phyloP scores from a whole-genome alignment of 2,329 filamentous ascomycete species.

The Eutypa lata region DNA sequence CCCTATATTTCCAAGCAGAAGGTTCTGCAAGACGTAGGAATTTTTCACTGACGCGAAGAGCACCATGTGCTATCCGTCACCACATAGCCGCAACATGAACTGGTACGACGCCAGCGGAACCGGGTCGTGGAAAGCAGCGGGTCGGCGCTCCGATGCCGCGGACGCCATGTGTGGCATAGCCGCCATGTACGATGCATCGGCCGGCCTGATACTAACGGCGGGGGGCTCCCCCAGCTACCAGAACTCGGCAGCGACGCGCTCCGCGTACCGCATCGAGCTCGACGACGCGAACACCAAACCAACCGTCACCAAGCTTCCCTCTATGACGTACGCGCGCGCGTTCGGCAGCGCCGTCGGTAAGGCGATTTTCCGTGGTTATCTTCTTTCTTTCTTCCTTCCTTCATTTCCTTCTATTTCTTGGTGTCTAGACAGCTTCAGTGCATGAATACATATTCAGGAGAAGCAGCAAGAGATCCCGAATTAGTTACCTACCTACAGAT shows the following conservation, averaged over 20 bases:
- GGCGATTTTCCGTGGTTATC: too few relatives aligned
- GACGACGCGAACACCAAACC: slow-evolving; percentile 17
- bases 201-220: slow-evolving; percentile 47
- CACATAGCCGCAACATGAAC: slow-evolving; percentile 34
- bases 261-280: slow-evolving; percentile 45
- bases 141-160: slow-evolving; percentile 36
- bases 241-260: slow-evolving; percentile 33
- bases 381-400: too few relatives aligned
- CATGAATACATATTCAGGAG: too few relatives aligned
- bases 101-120: slow-evolving; percentile 46
- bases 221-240: slow-evolving; percentile 45
- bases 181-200: slow-evolving; percentile 50
- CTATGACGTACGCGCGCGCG: slow-evolving; percentile 35
- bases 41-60: slow-evolving; percentile 21
- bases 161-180: slow-evolving; percentile 51
- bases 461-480: too few relatives aligned
- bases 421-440: too few relatives aligned
- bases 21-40: too few relatives aligned
- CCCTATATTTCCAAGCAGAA: too few relatives aligned
- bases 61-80: slow-evolving; percentile 21
- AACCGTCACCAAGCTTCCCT: slow-evolving; percentile 28
- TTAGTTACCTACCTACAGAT: too few relatives aligned
- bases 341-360: slow-evolving; percentile 39
- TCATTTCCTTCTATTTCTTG: too few relatives aligned
- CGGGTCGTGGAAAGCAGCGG: slow-evolving; percentile 38